Evolutionary conservation across 495 filamentous ascomycete species (phyloP).

Genomic region (Neurospora sp.): DNA sequence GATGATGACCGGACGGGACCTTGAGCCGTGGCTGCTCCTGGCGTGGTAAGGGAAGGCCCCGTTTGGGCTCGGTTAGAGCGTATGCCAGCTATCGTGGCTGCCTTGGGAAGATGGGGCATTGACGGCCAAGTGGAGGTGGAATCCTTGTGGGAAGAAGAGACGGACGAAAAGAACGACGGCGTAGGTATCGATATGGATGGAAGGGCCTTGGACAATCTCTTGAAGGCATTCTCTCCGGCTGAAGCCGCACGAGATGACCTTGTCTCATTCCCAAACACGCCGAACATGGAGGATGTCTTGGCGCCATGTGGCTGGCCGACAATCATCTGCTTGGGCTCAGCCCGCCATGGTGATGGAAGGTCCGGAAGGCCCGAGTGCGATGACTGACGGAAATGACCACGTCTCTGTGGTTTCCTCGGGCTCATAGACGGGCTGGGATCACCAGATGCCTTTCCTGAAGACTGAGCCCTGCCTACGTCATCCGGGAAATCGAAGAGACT

Average conservation of each 20-base stretch:
- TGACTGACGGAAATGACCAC: not conserved
- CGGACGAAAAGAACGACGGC: constrained; percentile 35
- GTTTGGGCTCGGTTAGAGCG: not conserved
- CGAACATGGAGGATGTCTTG: constrained; percentile 27
- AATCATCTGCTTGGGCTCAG: constrained; percentile 34
- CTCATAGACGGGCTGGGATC: not conserved
- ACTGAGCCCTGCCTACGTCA: not conserved
- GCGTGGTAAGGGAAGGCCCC: not conserved
- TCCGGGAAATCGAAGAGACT: constrained; percentile 40
- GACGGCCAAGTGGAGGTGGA: constrained; percentile 1
- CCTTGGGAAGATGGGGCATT: not conserved
- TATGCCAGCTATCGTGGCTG: not conserved
- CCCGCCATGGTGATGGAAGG: constrained; percentile 43
- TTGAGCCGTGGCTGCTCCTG: not conserved
- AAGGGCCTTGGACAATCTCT: constrained; percentile 36
- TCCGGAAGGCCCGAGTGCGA: constrained; percentile 12
- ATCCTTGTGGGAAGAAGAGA: constrained; percentile 21
- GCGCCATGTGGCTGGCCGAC: constrained; percentile 21
- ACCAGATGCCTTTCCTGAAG: not conserved
- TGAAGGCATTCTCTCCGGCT: constrained; percentile 34
- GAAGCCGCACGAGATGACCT: constrained; percentile 30
- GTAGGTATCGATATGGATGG: constrained; percentile 45
- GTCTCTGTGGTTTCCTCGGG: constrained; percentile 6
- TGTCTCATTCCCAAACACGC: constrained; percentile 22
- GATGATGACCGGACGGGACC: not conserved